Base-by-base conservation (phyloP, 2,329 filamentous ascomycete species). In the Iodosphaeria phyllophila region DNA sequence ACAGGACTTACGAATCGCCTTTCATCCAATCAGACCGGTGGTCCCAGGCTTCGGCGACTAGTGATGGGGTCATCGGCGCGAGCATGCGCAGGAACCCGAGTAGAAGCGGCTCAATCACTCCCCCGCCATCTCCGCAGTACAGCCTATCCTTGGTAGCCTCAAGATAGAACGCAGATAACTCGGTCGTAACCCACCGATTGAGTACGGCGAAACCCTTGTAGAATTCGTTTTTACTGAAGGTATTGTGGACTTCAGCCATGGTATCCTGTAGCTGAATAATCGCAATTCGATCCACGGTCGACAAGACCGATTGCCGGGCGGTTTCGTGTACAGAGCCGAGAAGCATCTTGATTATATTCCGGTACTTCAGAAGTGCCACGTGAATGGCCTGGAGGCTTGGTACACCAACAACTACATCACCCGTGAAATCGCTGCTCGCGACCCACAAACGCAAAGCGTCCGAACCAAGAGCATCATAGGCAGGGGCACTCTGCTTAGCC, bases 161-260 rank as follows among this genome's bases (percentile, higher is more conserved):
- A 29, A 98, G 69, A 47, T 95, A 98, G 47, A 93, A 92, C 0
- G 86, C 75, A 1, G 83, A 93, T 13, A 98, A 61, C 36, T 93
- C 79, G 13, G 62, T 70, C 28, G 72, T 70, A 30, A 92, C 62
- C 73, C 84, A 93, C 33, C 68, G 66, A 47, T 84, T 91, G 34
- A 95, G 60, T 4, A 63, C 51, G 30, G 60, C 68, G 5, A 83
- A 57, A 8, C 65, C 84, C 47, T 71, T 77, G 60, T 82, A 74
- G 48, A 92, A 93, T 41, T 92, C 79, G 42, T 79, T 76, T 14
- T 65, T 65, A 18, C 63, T 50, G 41, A 74, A 83, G 13, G 74
- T 63, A 10, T 57, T 52, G 32, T 65, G 62, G 1, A 86, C 77
- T 23, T 70, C 60, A 6, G 49, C 41, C 48, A 74, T 74, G 12